Percentiles rank a stretch among this genome's conserved stretches.
Evolutionary conservation across 306 rosid genomes (phyloP).

Genomic region (Casuarina glauca): DNA sequence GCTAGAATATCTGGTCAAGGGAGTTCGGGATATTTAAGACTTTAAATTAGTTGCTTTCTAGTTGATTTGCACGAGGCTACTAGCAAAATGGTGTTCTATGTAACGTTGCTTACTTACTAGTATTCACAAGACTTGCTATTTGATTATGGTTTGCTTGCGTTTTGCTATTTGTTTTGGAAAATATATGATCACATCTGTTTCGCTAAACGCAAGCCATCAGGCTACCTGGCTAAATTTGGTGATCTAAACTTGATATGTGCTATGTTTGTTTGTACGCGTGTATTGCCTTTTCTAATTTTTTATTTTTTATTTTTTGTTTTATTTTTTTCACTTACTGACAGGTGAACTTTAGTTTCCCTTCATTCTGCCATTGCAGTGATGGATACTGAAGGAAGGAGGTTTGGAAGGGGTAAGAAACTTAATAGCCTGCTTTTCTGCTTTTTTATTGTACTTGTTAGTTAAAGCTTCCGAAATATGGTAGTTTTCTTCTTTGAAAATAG

Average conservation of each 20-base stretch:
- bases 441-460: not conserved
- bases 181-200: not conserved
- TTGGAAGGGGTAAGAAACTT: slow-evolving; percentile 38
- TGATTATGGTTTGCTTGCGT: not conserved
- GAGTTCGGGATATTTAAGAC: not conserved
- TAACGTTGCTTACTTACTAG: not conserved
- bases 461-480: not conserved
- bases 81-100: not conserved
- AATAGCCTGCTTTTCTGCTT: not conserved
- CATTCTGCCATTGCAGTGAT: slow-evolving; percentile 6
- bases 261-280: not conserved
- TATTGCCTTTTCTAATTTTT: not conserved
- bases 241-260: not conserved
- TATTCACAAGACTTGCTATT: not conserved
- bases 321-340: not conserved
- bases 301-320: too few species aligned
- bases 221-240: not conserved
- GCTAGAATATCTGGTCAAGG: not conserved
- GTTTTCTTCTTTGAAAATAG: not conserved
- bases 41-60: not conserved
- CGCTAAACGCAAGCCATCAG: not conserved
- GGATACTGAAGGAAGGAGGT: slow-evolving; percentile 30
- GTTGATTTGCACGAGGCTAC: not conserved
- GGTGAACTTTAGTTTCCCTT: slow-evolving; percentile 10
- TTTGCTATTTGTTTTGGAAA: not conserved